These are phyloP conservation scores for Vicia villosa DNA, from an alignment of 306 rosid genomes.

Conservation along the genomic window DNA sequence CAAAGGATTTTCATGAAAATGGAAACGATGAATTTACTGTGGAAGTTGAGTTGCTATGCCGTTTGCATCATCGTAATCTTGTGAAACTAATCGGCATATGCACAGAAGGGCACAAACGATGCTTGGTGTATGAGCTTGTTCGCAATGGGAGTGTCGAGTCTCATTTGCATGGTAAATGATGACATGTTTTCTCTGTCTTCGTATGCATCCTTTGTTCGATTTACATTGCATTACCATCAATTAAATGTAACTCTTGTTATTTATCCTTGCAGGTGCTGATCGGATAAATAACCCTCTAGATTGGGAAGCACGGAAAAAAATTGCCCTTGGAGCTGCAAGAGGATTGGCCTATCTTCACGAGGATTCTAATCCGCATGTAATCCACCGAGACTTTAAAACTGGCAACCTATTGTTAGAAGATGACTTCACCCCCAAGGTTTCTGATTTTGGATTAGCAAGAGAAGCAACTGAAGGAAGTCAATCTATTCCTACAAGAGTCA, in stretches of 20 bases:
- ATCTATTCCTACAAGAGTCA: constrained; percentile 86
- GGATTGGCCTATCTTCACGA: constrained; percentile 98
- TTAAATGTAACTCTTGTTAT: constrained; percentile 21
- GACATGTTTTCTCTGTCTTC: constrained; percentile 34
- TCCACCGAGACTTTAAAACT: constrained; percentile 95
- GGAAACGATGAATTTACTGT: constrained; percentile 82
- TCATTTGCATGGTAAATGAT: constrained; percentile 93
- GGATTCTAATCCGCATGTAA: constrained; percentile 95
- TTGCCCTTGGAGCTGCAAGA: constrained; percentile 97
- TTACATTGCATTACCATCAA: constrained; percentile 17
- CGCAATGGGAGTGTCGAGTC: constrained; percentile 96
- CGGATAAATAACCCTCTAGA: constrained; percentile 69
- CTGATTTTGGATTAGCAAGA: constrained; percentile 97
- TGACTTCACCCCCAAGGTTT: constrained; percentile 93
- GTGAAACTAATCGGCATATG: constrained; percentile 94
- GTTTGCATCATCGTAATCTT: constrained; percentile 97
- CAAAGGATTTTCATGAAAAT: constrained; percentile 69
- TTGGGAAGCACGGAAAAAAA: constrained; percentile 91
- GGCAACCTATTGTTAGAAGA: constrained; percentile 89
- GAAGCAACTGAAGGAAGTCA: constrained; percentile 94
- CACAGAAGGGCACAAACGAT: constrained; percentile 74
- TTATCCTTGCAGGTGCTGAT: constrained; percentile 68
- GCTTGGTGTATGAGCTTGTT: constrained; percentile 91
- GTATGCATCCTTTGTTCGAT: constrained; percentile 23
- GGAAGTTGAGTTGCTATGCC: constrained; percentile 92